Conservation (phyloP, 2,329 filamentous ascomycete genomes). For the Trichophyton benhamiae region DNA sequence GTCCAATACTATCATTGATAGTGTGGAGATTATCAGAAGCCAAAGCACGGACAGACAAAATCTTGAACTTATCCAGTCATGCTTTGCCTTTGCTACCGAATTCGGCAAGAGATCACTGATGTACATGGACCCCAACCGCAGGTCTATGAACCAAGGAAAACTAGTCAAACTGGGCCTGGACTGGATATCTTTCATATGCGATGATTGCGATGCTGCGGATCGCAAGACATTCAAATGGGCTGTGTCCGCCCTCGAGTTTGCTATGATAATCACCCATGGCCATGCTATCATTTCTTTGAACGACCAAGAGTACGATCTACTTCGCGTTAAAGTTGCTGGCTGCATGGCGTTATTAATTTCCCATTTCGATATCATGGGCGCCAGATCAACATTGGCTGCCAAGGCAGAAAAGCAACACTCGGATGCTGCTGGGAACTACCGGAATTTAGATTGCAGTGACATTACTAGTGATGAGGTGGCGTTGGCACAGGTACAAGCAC, state of each 20-base stretch:
- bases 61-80: conserved; percentile 92
- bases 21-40: conserved; percentile 79
- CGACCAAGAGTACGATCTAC: conserved; percentile 70
- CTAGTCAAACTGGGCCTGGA: conserved; percentile 85
- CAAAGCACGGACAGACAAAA: conserved; percentile 67
- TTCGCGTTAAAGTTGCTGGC: conserved; percentile 80
- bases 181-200: conserved; percentile 96
- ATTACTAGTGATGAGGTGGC: conserved; percentile 76
- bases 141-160: conserved; percentile 95
- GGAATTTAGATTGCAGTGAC: conserved; percentile 64
- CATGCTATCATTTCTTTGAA: conserved; percentile 85
- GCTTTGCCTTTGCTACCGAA: conserved; percentile 97
- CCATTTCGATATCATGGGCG: conserved; percentile 98
- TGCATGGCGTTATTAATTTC: conserved; percentile 97
- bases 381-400: conserved; percentile 80
- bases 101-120: conserved; percentile 90
- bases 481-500: conserved; percentile 57
- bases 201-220: conserved; percentile 89
- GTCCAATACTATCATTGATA: conserved; percentile 97
- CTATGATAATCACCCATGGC: conserved; percentile 92
- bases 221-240: conserved; percentile 96
- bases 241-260: conserved; percentile 86
- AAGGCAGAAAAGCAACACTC: conserved; percentile 84
- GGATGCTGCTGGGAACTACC: conserved; percentile 64
- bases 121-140: conserved; percentile 89